These are phyloP conservation scores for Acacia concinna DNA, from an alignment of 331 rosid species.

Conservation along the genomic window DNA sequence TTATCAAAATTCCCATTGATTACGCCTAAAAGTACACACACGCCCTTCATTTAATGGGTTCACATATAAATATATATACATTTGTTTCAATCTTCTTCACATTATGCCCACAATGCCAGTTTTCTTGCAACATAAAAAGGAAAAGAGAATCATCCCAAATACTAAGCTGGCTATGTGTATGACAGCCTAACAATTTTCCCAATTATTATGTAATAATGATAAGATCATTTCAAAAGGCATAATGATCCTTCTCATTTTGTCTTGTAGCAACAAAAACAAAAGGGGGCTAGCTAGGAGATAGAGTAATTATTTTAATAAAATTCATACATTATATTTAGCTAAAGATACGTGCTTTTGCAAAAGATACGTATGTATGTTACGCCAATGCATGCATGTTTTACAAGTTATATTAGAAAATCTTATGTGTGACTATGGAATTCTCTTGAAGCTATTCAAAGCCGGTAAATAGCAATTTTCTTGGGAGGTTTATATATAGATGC, in stretches of 20 bases:
- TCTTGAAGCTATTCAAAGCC: not conserved
- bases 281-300: not conserved
- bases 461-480: not conserved
- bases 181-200: constrained; percentile 4
- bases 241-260: constrained; percentile 39
- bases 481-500: not conserved
- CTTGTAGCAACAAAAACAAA: constrained; percentile 27
- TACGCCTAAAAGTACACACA: not conserved
- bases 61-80: not conserved
- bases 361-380: no score
- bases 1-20: not conserved
- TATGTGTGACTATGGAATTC: not conserved
- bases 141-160: constrained; percentile 8
- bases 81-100: no score
- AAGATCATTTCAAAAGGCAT: constrained; percentile 35
- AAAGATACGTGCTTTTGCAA: not conserved
- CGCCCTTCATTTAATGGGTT: not conserved
- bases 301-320: not conserved
- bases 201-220: constrained; percentile 54
- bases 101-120: not conserved
- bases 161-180: not conserved
- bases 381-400: not conserved
- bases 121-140: not conserved
- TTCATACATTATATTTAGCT: not conserved
- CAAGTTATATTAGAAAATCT: not conserved